These are phyloP conservation scores for Debaryomyces sp. DNA, from an alignment of 1,139 yeast species.

Conservation along the genomic window DNA sequence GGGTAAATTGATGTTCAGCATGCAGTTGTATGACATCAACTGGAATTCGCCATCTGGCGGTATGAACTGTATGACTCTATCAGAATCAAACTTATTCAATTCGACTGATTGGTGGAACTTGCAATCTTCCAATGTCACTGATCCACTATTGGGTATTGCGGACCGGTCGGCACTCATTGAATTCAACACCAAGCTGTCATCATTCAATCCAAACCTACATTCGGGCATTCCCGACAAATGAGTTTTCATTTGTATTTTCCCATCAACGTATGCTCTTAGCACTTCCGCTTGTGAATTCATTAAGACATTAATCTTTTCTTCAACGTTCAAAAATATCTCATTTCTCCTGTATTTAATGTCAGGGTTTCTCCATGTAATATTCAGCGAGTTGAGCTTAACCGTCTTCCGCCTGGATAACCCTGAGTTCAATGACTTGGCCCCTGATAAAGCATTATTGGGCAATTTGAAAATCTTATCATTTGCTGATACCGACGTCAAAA, in stretches of 20 bases:
- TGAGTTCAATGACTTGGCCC: conserved; percentile 1
- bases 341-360: conserved; percentile 82
- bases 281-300: conserved; percentile 63
- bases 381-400: conserved; percentile 9
- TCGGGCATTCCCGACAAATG: conserved; percentile 77
- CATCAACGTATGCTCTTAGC: conserved; percentile 75
- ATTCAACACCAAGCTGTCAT: conserved; percentile 32
- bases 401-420: conserved; percentile 10
- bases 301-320: conserved; percentile 72
- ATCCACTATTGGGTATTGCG: conserved; percentile 30
- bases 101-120: conserved; percentile 90
- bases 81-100: conserved; percentile 66
- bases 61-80: conserved; percentile 67
- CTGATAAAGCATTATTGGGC: conserved; percentile 16
- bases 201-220: conserved; percentile 66
- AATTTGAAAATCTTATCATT: conserved; percentile 28
- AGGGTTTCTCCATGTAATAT: conserved; percentile 65
- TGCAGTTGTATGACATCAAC: conserved; percentile 71
- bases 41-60: conserved; percentile 96
- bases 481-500: conserved; percentile 24
- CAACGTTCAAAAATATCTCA: conserved; percentile 76
- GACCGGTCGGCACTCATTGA: conserved; percentile 11
- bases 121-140: conserved; percentile 70
- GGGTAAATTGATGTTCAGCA: conserved; percentile 66
- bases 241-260: conserved; percentile 70